Percentiles rank a stretch among this genome's conserved stretches.
Evolutionary conservation across 1,284 basidiomycete genomes (phyloP).

Genomic region (Coniferiporia weirii): DNA sequence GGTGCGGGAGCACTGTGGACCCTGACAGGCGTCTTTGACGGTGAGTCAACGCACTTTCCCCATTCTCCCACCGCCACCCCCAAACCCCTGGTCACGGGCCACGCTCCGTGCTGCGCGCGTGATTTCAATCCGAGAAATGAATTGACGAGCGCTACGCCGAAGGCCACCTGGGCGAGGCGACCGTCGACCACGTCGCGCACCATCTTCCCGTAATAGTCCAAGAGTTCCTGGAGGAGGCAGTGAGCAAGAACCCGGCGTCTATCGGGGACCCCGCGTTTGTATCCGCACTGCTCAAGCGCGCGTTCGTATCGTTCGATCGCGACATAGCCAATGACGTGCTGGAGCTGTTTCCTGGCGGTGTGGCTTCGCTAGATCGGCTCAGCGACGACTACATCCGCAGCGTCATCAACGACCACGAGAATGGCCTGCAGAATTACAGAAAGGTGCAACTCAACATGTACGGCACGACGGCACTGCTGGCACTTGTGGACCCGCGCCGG

Average conservation of each 20-base stretch:
- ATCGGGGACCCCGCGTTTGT: conserved; percentile 36
- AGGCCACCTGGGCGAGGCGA: conserved; percentile 18
- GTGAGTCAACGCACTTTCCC: conserved; percentile 16
- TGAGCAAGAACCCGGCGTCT: conserved; percentile 28
- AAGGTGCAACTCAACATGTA: conserved; percentile 32
- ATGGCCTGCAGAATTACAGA: conserved; percentile 25
- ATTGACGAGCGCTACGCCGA: neutral
- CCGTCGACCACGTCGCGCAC: conserved; percentile 57
- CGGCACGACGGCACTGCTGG: conserved; percentile 33
- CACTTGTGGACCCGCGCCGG: conserved; percentile 28
- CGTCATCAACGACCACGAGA: conserved; percentile 31
- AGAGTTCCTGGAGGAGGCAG: conserved; percentile 44
- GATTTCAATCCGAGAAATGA: neutral
- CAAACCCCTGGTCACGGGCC: neutral
- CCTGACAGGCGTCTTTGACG: conserved; percentile 30
- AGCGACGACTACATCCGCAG: conserved; percentile 34
- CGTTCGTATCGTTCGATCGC: conserved; percentile 48
- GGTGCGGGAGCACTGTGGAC: conserved; percentile 23
- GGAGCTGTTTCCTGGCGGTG: conserved; percentile 29
- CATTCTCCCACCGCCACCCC: no score
- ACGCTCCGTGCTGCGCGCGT: neutral
- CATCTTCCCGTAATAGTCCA: conserved; percentile 64
- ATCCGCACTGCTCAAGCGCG: conserved; percentile 46
- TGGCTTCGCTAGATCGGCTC: conserved; percentile 22
- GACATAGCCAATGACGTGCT: conserved; percentile 29